Evolutionary conservation across 179 eudicot species (phyloP), one percentile per base, ranked within the genome.

Genomic region (Camellia oleifera): DNA sequence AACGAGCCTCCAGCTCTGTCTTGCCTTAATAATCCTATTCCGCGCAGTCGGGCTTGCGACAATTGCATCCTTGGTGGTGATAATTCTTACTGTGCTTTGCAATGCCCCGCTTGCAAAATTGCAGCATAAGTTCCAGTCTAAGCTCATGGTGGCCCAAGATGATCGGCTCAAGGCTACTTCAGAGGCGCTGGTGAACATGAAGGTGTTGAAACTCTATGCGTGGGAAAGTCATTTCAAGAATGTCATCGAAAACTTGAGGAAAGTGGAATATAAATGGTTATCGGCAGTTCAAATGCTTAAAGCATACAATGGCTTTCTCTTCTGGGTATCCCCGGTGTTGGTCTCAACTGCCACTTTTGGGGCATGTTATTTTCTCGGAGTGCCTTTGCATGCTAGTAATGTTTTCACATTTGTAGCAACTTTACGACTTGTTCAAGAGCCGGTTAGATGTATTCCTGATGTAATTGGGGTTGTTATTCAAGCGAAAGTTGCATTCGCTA

Each of bases 391-490:
- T 85, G 92, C 98, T 8, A 91, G 94, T 77, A 92, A 89, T 69
- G 98, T 92, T 13, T 94, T 94, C 84, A 94, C 98, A 2, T 94
- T 92, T 81, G 88, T 92, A 63, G 97, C 93, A 40, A 91, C 98
- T 3, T 82, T 94, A 74, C 88, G 97, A 23, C 84, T 94, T 13
- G 93, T 92, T 78, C 98, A 91, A 85, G 98, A 92, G 2, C 98
- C 98, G 1, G 82, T 92, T 17, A 85, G 90, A 70, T 57, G 83
- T 2, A 90, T 92, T 26, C 97, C 97, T 7, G 98, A 94, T 86
- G 93, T 94, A 12, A 85, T 94, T 65, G 94, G 85, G 9, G 87
- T 84, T 3, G 88, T 32, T 32, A 32, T 32, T 32, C 40, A 32
- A 32, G 40, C 40, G 40, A 32, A 32, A 32, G 40, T 32, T 32